These are phyloP conservation scores for Coniochaeta prunicola DNA, from an alignment of 2,329 filamentous ascomycete species.

Conservation along the genomic window DNA sequence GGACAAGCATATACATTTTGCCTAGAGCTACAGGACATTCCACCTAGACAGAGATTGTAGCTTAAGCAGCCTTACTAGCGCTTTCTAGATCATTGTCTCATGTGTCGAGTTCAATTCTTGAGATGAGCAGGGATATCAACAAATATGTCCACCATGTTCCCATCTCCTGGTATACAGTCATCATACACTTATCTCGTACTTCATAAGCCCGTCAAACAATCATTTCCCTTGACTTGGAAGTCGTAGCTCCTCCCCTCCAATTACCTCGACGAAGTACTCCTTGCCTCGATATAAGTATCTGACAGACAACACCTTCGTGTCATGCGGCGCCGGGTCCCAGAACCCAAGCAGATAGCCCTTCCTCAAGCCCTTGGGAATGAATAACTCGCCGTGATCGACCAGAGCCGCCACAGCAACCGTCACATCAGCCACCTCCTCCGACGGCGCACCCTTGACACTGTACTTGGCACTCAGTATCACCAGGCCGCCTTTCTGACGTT, in stretches of 20 bases:
- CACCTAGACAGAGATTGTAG: not conserved
- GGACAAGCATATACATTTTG: too few species aligned
- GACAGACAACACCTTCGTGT: constrained; percentile 37
- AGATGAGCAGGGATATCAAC: not conserved
- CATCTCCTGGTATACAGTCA: not conserved
- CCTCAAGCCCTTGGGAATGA: constrained; percentile 30
- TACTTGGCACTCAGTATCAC: constrained; percentile 42
- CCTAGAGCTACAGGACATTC: not conserved
- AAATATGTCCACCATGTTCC: not conserved
- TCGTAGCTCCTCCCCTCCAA: constrained; percentile 25
- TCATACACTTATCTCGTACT: not conserved
- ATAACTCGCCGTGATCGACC: constrained; percentile 28
- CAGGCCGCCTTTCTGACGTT: constrained; percentile 31
- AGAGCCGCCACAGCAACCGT: constrained; percentile 40
- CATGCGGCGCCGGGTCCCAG: constrained; percentile 40
- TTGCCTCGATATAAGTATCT: constrained; percentile 32
- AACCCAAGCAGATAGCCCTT: constrained; percentile 41
- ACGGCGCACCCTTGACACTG: constrained; percentile 26
- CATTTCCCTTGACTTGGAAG: constrained; percentile 16
- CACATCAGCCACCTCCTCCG: constrained; percentile 40
- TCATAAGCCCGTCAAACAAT: not conserved
- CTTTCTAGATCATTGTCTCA: not conserved
- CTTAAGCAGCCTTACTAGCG: too few species aligned
- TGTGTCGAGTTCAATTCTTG: not conserved
- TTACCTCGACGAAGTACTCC: constrained; percentile 27